phyloP scores from a whole-genome alignment of 768 basidiomycete species.

The Pleurotus citrinopileatus region DNA sequence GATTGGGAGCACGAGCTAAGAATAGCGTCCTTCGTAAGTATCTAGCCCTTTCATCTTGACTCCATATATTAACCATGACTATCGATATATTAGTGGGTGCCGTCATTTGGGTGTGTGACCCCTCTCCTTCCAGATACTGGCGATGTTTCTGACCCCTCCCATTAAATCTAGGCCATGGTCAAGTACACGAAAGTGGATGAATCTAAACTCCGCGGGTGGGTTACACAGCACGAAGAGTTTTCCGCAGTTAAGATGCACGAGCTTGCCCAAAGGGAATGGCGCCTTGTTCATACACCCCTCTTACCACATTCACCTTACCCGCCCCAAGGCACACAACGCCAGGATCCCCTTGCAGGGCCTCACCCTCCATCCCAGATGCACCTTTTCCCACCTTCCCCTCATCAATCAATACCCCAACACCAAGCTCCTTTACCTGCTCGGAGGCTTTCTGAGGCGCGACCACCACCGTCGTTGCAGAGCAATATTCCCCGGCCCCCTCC shows the following conservation, averaged over 20 bases:
- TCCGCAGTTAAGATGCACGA: slow-evolving; percentile 64
- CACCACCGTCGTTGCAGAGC: background rate
- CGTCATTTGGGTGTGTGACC: slow-evolving; percentile 55
- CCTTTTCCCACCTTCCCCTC: slow-evolving; percentile 29
- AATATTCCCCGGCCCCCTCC: slow-evolving; percentile 22
- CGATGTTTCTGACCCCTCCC: slow-evolving; percentile 13
- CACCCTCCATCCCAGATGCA: slow-evolving; percentile 12
- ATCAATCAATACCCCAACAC: slow-evolving; percentile 15
- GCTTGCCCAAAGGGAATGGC: slow-evolving; percentile 35
- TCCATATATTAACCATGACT: slow-evolving; percentile 13
- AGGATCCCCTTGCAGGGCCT: slow-evolving; percentile 16
- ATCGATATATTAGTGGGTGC: slow-evolving; percentile 53
- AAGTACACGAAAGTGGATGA: slow-evolving; percentile 62
- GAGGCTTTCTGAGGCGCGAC: slow-evolving; percentile 5
- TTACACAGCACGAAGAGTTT: slow-evolving; percentile 58
- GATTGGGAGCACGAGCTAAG: slow-evolving; percentile 49
- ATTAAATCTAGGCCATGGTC: slow-evolving; percentile 51
- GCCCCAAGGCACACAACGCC: slow-evolving; percentile 13
- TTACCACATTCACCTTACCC: slow-evolving; percentile 9
- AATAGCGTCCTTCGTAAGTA: slow-evolving; percentile 43
- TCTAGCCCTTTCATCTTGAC: background rate
- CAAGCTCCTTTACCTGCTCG: background rate
- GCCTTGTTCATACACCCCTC: slow-evolving; percentile 19
- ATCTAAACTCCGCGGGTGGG: slow-evolving; percentile 54
- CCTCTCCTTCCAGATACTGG: background rate